phyloP scores from a whole-genome alignment of 2,329 filamentous ascomycete species.

The Dactylellina drechsleri region DNA sequence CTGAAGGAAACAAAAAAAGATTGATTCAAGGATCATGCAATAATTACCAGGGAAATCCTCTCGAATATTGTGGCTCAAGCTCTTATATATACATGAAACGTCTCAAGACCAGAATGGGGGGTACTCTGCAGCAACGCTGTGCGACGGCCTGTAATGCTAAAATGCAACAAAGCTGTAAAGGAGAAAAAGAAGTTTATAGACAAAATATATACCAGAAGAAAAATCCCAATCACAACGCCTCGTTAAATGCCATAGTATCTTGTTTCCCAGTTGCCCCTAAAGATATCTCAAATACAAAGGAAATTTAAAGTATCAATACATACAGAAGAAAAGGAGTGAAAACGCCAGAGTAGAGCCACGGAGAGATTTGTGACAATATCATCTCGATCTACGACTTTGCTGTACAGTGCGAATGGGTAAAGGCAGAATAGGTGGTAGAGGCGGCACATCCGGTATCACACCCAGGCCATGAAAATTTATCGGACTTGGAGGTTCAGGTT shows the following conservation, averaged over 20 bases:
- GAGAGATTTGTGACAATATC: slow-evolving; percentile 19
- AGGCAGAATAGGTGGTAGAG: slow-evolving; percentile 34
- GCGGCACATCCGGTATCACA: slow-evolving; percentile 49
- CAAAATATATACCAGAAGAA: slow-evolving; percentile 3
- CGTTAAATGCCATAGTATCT: slow-evolving; percentile 46
- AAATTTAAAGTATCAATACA: slow-evolving; percentile 36
- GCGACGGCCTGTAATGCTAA: neutral
- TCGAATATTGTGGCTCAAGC: no score
- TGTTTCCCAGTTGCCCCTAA: slow-evolving; percentile 20
- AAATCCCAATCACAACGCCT: slow-evolving; percentile 34
- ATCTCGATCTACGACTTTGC: slow-evolving; percentile 45
- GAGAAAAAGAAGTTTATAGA: slow-evolving; percentile 3
- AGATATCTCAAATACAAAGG: slow-evolving; percentile 8
- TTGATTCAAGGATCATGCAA: no score
- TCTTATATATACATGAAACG: no score
- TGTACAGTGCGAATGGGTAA: slow-evolving; percentile 40
- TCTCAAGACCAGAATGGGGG: no score
- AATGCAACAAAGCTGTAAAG: neutral
- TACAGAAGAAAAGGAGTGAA: slow-evolving; percentile 26
- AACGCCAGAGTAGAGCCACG: slow-evolving; percentile 15
- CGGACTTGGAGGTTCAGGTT: slow-evolving; percentile 35
- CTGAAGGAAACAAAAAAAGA: no score
- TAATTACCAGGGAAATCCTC: no score
- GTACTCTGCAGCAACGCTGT: no score
- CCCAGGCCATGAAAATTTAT: slow-evolving; percentile 43